Evolutionary conservation across 345 rosid genomes (phyloP), one percentile per base, ranked within the genome.

Genomic region (Erodium maritimum): DNA sequence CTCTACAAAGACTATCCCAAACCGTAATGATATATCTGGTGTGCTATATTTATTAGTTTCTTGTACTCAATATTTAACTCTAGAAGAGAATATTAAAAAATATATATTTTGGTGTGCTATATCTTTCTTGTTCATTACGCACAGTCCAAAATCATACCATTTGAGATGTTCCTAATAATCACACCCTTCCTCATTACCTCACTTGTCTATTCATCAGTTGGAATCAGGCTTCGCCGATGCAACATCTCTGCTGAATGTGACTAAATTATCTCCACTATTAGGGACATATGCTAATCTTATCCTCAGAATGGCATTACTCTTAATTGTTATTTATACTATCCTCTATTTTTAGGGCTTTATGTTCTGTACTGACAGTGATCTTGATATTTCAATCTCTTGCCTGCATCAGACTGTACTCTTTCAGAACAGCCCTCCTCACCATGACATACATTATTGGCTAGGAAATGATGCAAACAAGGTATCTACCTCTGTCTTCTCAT

Each of bases 371-470:
- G 48, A 14, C 48, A 42, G 21, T 51, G 59, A 50, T 25, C 17
- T 42, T 59, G 16, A 55, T 29, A 25, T 12, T 54, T 45, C 7
- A 55, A 58, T 29, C 6, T 42, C 54, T 67, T 52, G 57, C 54
- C 16, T 67, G 5, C 12, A 48, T 61, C 81, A 90, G 97, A 87
- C 91, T 23, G 60, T 68, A 71, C 46, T 77, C 70, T 73, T 65
- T 19, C 84, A 78, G 79, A 67, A 62, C 17, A 85, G 84, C 21
- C 56, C 79, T 65, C 76, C 77, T 21, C 81, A 69, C 63, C 75
- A 82, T 61, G 87, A 83, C 53, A 77, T 90, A 58, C 97, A 90
- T 69, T 90, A 84, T 62, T 90, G 97, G 97, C 60, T 82, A 11
- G 97, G 97, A 69, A 80, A 67, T 60, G 78, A 82, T 58, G 85